Evolutionary conservation across 257 asterid genomes (phyloP).

Genomic region (Gentiana macrophylla): DNA sequence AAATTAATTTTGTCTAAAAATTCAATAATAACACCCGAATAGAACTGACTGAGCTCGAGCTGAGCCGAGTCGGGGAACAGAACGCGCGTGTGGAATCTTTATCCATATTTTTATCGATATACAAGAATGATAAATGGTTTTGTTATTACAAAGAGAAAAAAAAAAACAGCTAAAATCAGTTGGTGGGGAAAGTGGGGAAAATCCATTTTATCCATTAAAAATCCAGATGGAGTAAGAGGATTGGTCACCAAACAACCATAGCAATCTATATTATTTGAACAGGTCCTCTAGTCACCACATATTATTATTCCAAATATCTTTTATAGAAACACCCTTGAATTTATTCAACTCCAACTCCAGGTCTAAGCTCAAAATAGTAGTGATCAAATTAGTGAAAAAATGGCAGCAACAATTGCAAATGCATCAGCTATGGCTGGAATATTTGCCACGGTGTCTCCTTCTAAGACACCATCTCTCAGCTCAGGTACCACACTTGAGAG

Average conservation of each 20-base stretch:
- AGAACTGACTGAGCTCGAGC: too few species aligned
- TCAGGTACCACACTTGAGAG: constrained; percentile 29
- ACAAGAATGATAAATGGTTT: too few species aligned
- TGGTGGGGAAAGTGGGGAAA: constrained; percentile 3
- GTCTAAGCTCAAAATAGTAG: constrained; percentile 1
- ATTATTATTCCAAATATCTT: constrained; percentile 15
- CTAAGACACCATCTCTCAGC: constrained; percentile 33
- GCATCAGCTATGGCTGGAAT: constrained; percentile 65
- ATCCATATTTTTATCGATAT: too few species aligned
- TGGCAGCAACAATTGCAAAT: constrained; percentile 41
- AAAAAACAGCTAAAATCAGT: too few species aligned
- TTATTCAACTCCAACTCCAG: constrained; percentile 9
- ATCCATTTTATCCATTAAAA: constrained; percentile 39
- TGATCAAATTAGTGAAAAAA: too few species aligned
- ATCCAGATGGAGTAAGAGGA: constrained; percentile 53
- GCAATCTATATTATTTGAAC: constrained; percentile 27
- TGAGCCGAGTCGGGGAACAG: too few species aligned
- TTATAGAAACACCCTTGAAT: neutral
- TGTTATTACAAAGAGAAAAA: too few species aligned
- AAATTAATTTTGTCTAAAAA: too few species aligned
- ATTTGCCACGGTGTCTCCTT: constrained; percentile 45
- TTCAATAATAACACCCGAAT: too few species aligned
- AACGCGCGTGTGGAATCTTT: too few species aligned
- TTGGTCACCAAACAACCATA: constrained; percentile 41
- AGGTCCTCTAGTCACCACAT: constrained; percentile 35